phyloP scores from a whole-genome alignment of 805 yeast species.

The Candida wancherniae region DNA sequence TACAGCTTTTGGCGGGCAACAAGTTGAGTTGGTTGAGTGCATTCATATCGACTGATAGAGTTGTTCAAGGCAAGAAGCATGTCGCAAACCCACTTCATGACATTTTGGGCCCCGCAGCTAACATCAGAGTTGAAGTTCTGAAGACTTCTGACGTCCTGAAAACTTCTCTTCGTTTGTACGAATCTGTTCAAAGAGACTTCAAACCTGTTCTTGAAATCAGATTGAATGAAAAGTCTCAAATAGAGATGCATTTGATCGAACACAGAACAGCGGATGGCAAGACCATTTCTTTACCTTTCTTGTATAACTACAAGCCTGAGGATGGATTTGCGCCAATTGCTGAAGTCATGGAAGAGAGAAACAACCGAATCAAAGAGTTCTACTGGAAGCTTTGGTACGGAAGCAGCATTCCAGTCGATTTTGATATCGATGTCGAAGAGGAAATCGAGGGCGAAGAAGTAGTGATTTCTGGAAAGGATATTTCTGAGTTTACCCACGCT shows the following conservation, averaged over 20 bases:
- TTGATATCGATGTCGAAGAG: constrained; percentile 66
- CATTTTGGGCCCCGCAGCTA: constrained; percentile 68
- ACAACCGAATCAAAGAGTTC: constrained; percentile 87
- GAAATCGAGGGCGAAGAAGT: constrained; percentile 66
- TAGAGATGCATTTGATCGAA: constrained; percentile 76
- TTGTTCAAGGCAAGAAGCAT: constrained; percentile 82
- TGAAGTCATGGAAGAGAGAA: constrained; percentile 87
- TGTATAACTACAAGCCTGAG: constrained; percentile 72
- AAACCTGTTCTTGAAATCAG: constrained; percentile 63
- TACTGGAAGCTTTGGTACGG: constrained; percentile 99
- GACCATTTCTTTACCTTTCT: constrained; percentile 72
- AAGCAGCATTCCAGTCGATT: constrained; percentile 49
- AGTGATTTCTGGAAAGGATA: constrained; percentile 67
- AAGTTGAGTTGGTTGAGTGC: constrained; percentile 87
- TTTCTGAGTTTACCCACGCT: constrained; percentile 92
- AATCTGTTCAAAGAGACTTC: constrained; percentile 65
- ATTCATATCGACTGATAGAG: constrained; percentile 67
- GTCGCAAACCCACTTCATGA: constrained; percentile 74
- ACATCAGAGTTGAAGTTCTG: constrained; percentile 57
- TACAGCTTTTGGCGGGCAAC: constrained; percentile 73
- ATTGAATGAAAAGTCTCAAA: constrained; percentile 45
- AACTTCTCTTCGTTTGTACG: constrained; percentile 61
- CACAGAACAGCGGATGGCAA: constrained; percentile 75
- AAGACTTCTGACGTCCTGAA: constrained; percentile 46
- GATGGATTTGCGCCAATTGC: constrained; percentile 95